Base-by-base conservation (phyloP, 495 filamentous ascomycete genomes). In the Hypoxylon crocopeplum region DNA sequence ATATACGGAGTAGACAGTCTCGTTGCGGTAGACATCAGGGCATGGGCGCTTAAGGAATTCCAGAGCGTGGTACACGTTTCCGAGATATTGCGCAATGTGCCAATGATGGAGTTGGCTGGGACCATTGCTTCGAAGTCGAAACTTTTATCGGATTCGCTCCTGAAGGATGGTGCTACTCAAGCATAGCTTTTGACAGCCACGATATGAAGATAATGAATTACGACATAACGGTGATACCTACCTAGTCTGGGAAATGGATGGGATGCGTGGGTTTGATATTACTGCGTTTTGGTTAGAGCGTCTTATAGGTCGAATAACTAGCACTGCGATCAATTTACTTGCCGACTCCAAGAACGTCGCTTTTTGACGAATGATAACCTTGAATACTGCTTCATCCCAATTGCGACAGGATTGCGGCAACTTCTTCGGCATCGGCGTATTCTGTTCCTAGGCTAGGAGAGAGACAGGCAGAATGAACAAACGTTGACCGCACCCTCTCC, bases 21-120 rank as follows among this genome's bases (percentile, higher is more conserved):
- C n/a, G 71, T 79, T 0, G 78, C 80, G 1, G 75, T 81, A 3
- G 77, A 78, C 20, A 61, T 79, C 2, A 71, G 79, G 0, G 56
- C 69, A 0, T 83, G 80, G 80, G 69, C 77, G 22, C 69, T 69
- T 40, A 77, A 77, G 64, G 67, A 72, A 16, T 38, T 80, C 0
- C 71, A 69, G 2, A 68, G 67, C 7, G 76, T 83, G 32, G 53
- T 84, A 1, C 76, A 78, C 3, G 80, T 84, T 3, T 74, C 82
- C 41, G 80, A 85, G 69, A 75, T 84, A 27, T 45, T 85, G 2
- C 64, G 73, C 5, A 76, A 71, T 8, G 61, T 61, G 16, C 74
- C 75, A 29, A 72, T 81, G 47, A 7, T 34, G 11, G 54, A 67
- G 13, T 45, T 79, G 25, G 65, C 61, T 6, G 34, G 48, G 17